Evolutionary conservation across 768 basidiomycete species (phyloP), one percentile per base, ranked within the genome.

Genomic region (Lentinula sp.): DNA sequence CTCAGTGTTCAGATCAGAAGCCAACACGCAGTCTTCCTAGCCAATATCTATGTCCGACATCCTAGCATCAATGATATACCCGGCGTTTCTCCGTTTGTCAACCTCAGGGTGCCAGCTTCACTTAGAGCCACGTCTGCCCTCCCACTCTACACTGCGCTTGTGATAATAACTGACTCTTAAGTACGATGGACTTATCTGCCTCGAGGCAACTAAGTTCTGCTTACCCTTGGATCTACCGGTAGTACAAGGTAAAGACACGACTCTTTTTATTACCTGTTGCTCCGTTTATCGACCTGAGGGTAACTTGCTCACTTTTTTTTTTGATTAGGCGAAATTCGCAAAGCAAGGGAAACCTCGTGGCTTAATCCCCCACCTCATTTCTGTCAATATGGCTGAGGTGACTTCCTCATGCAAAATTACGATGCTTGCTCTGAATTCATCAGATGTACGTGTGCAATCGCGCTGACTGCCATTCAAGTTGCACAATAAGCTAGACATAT

Each of bases 31-130:
- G 37, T 39, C 37, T 9, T 18, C n/a, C 11, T 23, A 48, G 46
- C 46, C 21, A 48, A 23, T 18, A 28, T 28, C 3, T 28, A 28
- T 28, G 28, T 32, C 31, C 51, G 32, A 52, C 32, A 32, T n/a
- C 34, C 35, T 18, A 39, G 37, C 37, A 23, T 32, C 39, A 40
- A 15, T 43, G 55, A 56, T 56, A 9, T 43, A 1, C 40, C 42
- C 55, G 42, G 37, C n/a, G 8, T 42, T 42, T 56, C 55, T 56
- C 55, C 55, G 55, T 56, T 56, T 56, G 40, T 56, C 37, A 28
- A 43, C 39, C 55, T 56, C 21, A 23, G 42, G 55, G 28, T 8
- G 32, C 18, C 18, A 43, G 18, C 37, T 39, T 39, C 37, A 21
- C 31, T 21, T 3, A 2, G 0, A 10, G 5, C 11, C 16, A 35